These are phyloP conservation scores for Aphanocladium album DNA, from an alignment of 2,329 filamentous ascomycete species.

Conservation along the genomic window DNA sequence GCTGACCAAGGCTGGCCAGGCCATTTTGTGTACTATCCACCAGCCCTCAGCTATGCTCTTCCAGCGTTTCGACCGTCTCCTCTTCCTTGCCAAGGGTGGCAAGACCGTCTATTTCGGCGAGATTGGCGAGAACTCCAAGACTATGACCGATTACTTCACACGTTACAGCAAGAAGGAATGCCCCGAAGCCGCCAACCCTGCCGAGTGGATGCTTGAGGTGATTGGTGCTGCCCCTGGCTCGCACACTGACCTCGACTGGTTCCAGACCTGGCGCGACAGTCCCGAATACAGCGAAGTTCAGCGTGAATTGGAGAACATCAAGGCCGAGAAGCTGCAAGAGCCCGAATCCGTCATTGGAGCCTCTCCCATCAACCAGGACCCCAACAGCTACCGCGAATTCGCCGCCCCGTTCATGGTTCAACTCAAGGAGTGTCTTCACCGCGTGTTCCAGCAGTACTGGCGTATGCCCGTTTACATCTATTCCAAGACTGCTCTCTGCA, in stretches of 20 bases:
- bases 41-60: constrained; percentile 96
- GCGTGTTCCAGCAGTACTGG: constrained; percentile 91
- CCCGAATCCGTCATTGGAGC: constrained; percentile 19
- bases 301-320: constrained; percentile 52
- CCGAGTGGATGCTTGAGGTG: constrained; percentile 71
- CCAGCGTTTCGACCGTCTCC: constrained; percentile 78
- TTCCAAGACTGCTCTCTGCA: constrained; percentile 67
- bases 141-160: constrained; percentile 71
- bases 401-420: constrained; percentile 70
- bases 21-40: constrained; percentile 95
- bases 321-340: constrained; percentile 37
- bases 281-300: constrained; percentile 52
- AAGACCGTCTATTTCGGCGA: constrained; percentile 78
- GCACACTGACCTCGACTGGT: constrained; percentile 60
- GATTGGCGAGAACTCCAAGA: constrained; percentile 65
- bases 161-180: constrained; percentile 62
- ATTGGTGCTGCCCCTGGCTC: constrained; percentile 61
- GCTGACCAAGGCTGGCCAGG: constrained; percentile 81
- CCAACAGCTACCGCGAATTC: constrained; percentile 64
- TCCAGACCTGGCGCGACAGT: constrained; percentile 55
- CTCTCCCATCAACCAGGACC: constrained; percentile 27
- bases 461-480: constrained; percentile 86
- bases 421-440: constrained; percentile 60
- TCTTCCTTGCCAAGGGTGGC: constrained; percentile 73
- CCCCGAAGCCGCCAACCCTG: constrained; percentile 67